Percentiles rank a stretch among this genome's conserved stretches.
phyloP scores from a whole-genome alignment of 805 yeast genomes.

The Hanseniaspora pseudoguilliermondii region DNA sequence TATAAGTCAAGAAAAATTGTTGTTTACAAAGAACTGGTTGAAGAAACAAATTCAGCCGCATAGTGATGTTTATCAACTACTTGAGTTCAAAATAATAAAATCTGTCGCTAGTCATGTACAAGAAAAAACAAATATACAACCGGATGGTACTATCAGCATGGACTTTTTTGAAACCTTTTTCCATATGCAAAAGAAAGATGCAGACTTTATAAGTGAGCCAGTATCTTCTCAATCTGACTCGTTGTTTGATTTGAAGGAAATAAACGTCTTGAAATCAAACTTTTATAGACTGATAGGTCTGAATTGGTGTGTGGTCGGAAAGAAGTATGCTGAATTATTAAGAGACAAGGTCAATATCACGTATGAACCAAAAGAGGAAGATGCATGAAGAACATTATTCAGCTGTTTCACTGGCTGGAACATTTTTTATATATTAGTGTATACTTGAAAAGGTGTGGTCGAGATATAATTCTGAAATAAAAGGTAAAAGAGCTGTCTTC shows the following conservation, averaged over 20 bases:
- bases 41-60: constrained; percentile 75
- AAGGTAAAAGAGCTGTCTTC: too few relatives aligned
- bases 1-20: constrained; percentile 24
- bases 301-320: constrained; percentile 76
- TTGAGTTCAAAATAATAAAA: constrained; percentile 46
- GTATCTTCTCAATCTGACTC: not conserved
- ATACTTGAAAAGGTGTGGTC: too few relatives aligned
- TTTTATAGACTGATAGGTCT: constrained; percentile 55
- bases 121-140: constrained; percentile 2
- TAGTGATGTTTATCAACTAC: constrained; percentile 59
- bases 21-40: constrained; percentile 66
- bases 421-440: too few relatives aligned
- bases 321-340: constrained; percentile 41
- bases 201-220: constrained; percentile 14
- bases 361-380: not conserved
- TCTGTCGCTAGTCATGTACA: constrained; percentile 9
- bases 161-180: constrained; percentile 1
- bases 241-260: constrained; percentile 33
- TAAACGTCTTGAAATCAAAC: constrained; percentile 45
- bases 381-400: not conserved
- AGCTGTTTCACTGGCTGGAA: too few relatives aligned
- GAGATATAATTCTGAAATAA: too few relatives aligned
- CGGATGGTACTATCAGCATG: constrained; percentile 4
- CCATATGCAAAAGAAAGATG: constrained; percentile 16
- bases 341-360: constrained; percentile 19